phyloP scores from a whole-genome alignment of 73 alveolate genomes.

The Paramecium sexaurelia region DNA sequence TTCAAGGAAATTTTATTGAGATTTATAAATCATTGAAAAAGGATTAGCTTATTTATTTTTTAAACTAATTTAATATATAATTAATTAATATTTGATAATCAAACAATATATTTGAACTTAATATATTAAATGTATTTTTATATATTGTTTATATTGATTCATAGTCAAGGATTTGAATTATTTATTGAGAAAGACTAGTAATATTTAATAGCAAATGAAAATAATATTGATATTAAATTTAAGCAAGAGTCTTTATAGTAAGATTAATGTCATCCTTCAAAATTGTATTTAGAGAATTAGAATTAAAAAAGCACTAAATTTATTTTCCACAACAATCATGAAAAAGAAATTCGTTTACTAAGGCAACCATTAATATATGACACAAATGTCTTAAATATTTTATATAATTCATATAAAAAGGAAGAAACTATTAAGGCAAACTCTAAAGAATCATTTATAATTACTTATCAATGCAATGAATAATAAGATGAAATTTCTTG shows the following conservation, averaged over 20 bases:
- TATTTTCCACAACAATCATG: background rate
- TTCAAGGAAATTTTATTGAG: too few species aligned
- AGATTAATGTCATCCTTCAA: background rate
- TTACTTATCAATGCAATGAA: background rate
- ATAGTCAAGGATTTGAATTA: background rate
- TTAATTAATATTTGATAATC: background rate
- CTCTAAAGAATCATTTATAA: background rate
- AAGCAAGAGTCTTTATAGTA: background rate
- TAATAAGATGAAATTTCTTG: background rate
- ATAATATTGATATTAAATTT: background rate
- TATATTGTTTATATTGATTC: constrained; percentile 2
- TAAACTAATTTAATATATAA: background rate
- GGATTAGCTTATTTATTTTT: constrained; percentile 18
- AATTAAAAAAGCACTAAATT: background rate
- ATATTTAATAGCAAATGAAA: background rate
- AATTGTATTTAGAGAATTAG: background rate
- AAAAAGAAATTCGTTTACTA: background rate
- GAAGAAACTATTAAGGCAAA: background rate
- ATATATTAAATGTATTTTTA: background rate
- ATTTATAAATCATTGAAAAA: background rate
- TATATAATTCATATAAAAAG: background rate
- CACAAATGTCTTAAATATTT: background rate
- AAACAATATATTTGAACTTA: background rate
- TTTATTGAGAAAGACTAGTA: background rate
- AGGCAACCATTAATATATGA: background rate